Evolutionary conservation across 306 rosid genomes (phyloP).

Genomic region (Quercus dentata): DNA sequence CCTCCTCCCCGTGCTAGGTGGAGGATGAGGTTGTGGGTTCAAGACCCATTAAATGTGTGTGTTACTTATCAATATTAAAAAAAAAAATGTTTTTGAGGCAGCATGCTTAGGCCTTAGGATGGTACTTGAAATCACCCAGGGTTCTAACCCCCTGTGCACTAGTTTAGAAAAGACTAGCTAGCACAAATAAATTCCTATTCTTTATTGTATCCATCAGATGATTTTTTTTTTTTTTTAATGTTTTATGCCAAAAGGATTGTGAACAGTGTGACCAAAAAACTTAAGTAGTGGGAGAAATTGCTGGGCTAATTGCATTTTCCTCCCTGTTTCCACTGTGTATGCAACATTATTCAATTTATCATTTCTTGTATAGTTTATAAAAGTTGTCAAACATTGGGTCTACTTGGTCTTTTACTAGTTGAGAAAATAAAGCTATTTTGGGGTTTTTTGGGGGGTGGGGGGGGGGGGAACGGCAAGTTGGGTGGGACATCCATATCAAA

Average conservation of each 20-base stretch:
- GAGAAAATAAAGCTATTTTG: background rate
- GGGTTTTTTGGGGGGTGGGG: too few relatives aligned
- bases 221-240: background rate
- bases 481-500: background rate
- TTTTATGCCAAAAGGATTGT: background rate
- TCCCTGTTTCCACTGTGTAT: background rate
- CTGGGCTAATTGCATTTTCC: background rate
- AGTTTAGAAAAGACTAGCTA: too few relatives aligned
- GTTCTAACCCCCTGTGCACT: too few relatives aligned
- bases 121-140: too few relatives aligned
- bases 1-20: too few relatives aligned
- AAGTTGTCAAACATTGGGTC: background rate
- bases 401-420: background rate
- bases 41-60: too few relatives aligned
- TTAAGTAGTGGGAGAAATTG: background rate
- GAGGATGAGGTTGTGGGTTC: too few relatives aligned
- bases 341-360: background rate
- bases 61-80: too few relatives aligned
- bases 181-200: background rate
- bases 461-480: too few relatives aligned
- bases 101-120: too few relatives aligned
- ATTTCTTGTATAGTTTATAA: background rate
- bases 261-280: background rate
- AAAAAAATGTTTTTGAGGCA: too few relatives aligned
- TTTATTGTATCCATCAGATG: background rate